These are phyloP conservation scores for Mentha longifolia DNA, from an alignment of 257 asterid species.

Conservation along the genomic window DNA sequence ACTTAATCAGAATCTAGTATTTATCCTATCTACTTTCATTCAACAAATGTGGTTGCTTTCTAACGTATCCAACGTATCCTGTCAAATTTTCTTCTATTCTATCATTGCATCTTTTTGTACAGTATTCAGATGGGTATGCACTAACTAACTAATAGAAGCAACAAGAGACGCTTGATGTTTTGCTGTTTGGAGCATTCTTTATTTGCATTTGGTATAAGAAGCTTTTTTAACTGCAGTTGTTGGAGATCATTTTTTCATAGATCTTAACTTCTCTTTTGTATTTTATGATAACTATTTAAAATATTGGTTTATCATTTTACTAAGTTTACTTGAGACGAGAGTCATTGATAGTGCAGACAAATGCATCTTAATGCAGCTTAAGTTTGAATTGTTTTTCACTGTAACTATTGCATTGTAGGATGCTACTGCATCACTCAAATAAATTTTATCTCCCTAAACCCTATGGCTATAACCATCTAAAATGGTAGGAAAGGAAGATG, in stretches of 20 bases:
- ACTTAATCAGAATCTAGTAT: conserved; percentile 4
- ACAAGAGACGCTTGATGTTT: conserved; percentile 2
- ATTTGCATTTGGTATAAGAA: conserved; percentile 11
- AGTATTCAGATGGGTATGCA: neutral
- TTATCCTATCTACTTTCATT: conserved; percentile 2
- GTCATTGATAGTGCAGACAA: neutral
- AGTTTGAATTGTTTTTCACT: neutral
- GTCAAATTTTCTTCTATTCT: neutral
- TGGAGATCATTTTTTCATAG: neutral
- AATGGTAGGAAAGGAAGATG: neutral
- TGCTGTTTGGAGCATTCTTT: conserved; percentile 4
- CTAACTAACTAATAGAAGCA: conserved; percentile 5
- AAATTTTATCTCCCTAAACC: neutral
- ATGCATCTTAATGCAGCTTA: neutral
- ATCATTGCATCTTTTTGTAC: conserved; percentile 12
- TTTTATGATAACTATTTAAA: conserved; percentile 3
- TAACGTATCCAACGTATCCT: neutral
- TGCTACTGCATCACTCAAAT: neutral
- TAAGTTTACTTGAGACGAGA: neutral
- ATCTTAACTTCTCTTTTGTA: conserved; percentile 3
- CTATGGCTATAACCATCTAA: neutral
- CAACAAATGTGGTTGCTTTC: neutral
- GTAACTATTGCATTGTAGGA: neutral
- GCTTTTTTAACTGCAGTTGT: conserved; percentile 4
- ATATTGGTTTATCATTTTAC: neutral